Evolutionary conservation across 768 basidiomycete species (phyloP).

Genomic region (Rhizopogon salebrosus): DNA sequence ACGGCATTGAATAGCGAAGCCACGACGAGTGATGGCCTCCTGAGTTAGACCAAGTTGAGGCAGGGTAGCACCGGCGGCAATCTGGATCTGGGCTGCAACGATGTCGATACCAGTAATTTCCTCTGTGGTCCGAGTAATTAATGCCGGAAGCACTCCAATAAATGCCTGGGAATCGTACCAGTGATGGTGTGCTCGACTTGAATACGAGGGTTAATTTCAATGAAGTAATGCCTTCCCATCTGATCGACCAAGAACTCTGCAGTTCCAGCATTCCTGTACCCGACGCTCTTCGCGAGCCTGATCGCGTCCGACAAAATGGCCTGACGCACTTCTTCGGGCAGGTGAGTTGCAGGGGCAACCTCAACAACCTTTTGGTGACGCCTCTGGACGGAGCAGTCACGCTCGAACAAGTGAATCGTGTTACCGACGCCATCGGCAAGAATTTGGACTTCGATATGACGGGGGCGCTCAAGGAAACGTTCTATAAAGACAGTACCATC

Average conservation of each 20-base stretch:
- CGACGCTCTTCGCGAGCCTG: constrained; percentile 89
- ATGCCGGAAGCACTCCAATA: background rate
- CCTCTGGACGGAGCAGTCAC: constrained; percentile 97
- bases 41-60: constrained; percentile 94
- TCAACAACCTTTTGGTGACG: constrained; percentile 99
- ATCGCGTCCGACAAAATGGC: constrained; percentile 88
- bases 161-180: constrained; percentile 40
- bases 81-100: constrained; percentile 98
- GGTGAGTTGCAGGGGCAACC: constrained; percentile 93
- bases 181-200: constrained; percentile 99
- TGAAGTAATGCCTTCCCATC: constrained; percentile 95
- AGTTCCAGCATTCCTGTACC: constrained; percentile 95
- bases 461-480: constrained; percentile 92
- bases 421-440: constrained; percentile 90
- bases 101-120: constrained; percentile 99
- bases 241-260: constrained; percentile 98
- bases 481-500: constrained; percentile 99
- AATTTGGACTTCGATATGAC: constrained; percentile 97
- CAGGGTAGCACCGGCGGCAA: constrained; percentile 96
- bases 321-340: constrained; percentile 86
- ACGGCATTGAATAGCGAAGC: constrained; percentile 97
- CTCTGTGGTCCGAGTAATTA: constrained; percentile 47
- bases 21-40: constrained; percentile 92
- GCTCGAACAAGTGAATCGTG: constrained; percentile 96
- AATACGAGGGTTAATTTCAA: constrained; percentile 99